Evolutionary conservation across 2,329 filamentous ascomycete species (phyloP), one percentile per base, ranked within the genome.

Genomic region (Pseudogymnoascus sp.): DNA sequence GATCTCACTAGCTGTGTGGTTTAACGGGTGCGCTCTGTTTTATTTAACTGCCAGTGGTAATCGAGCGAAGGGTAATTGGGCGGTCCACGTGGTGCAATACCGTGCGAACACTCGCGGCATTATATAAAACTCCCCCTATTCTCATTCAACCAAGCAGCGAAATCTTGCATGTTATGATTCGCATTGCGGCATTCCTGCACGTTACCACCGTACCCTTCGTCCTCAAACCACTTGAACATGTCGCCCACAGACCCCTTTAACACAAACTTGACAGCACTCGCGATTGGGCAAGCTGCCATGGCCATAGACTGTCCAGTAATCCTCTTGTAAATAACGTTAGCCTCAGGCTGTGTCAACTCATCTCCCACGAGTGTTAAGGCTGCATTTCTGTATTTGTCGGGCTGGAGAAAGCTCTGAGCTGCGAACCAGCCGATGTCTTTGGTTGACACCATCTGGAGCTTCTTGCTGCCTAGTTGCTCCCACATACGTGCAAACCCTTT

Each of bases 341-440:
- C 66, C 64, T 75, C 65, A 4, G 50, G 61, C 12, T 70, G 70
- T 1, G 72, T 76, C 56, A 80, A 64, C 65, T 79, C 75, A 59
- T 81, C 77, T 0, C 78, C 77, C 0, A 77, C 78, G 2, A 80
- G 66, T 1, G 73, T 74, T 6, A 80, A 67, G 7, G 75, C 74
- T 33, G 66, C 69, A 24, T 71, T 69, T 22, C 73, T 68, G 71
- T 75, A 80, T 11, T 35, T 31, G 19, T 73, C 69, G 0, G 75
- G 74, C 6, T 75, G 63, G 2, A 67, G 40, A 61, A 81, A 79
- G 0, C 75, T 76, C 67, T 77, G 71, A 33, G 75, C 76, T 5
- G 74, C 78, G 53, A 78, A 78, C 14, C 74, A 66, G 0, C 79
- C 78, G 59, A 81, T 78, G 60, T 80, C 78, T 12, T 64, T 69